These are phyloP conservation scores for Hymenoscyphus infarciens DNA, from an alignment of 2,329 filamentous ascomycete genomes.

Conservation along the genomic window DNA sequence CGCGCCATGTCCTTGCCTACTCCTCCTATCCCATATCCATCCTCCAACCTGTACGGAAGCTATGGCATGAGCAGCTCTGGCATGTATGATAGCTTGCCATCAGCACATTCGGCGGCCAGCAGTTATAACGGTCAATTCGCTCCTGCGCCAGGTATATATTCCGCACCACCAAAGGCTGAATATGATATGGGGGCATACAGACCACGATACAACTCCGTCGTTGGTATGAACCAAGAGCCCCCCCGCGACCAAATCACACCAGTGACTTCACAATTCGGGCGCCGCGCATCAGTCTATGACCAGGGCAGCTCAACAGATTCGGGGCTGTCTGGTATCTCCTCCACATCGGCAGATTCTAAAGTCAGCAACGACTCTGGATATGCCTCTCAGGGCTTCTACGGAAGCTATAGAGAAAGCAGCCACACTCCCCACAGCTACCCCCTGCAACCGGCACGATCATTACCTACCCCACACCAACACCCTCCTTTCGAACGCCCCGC, in stretches of 20 bases:
- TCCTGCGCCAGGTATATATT: conserved; percentile 25
- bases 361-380: conserved; percentile 31
- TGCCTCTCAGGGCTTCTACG: conserved; percentile 28
- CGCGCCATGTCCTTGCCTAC: conserved; percentile 31
- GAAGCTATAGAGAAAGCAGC: conserved; percentile 19
- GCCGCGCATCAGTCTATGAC: conserved; percentile 29
- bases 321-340: conserved; percentile 26
- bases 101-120: conserved; percentile 13
- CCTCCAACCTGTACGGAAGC: conserved; percentile 20
- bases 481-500: conserved; percentile 21
- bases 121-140: conserved; percentile 25
- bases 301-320: conserved; percentile 26
- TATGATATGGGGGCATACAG: conserved; percentile 26
- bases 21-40: conserved; percentile 27
- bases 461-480: conserved; percentile 28
- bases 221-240: conserved; percentile 24
- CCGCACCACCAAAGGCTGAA: conserved; percentile 26
- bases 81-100: conserved; percentile 25
- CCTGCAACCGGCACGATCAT: conserved; percentile 19
- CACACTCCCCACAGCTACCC: conserved; percentile 23
- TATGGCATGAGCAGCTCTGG: conserved; percentile 23
- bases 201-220: conserved; percentile 28
- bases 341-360: conserved; percentile 28
- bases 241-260: conserved; percentile 22
- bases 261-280: conserved; percentile 22